Evolutionary conservation across 2,329 filamentous ascomycete genomes (phyloP), one percentile per base, ranked within the genome.

Genomic region (Bipolaris victoriae): DNA sequence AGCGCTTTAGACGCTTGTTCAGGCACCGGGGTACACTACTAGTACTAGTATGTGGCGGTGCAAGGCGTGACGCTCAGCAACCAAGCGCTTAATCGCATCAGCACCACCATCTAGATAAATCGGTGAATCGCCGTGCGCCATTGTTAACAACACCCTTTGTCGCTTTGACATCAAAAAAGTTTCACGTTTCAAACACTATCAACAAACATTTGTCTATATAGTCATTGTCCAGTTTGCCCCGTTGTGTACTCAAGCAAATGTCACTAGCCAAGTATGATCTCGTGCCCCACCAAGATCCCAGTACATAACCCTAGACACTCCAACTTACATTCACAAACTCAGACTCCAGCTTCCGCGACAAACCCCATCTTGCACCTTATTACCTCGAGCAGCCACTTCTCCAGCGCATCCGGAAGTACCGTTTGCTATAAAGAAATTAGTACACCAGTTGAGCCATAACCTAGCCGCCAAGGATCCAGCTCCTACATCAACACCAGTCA

Each of bases 371-470:
- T 61, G 45, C 60, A 56, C 44, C 52, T 57, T 20, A 16, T 40
- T 55, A 40, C 29, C 56, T 13, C 44, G 55, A 57, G 55, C 56
- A 37, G 45, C 53, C 13, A 61, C 59, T n/a, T 61, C 61, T 26
- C 57, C 64, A 18, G 43, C 16, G 22, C 60, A 51, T 9, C 37
- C 18, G 2, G 26, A 33, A 24, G 41, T 44, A 35, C 37, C 18
- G 18, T 15, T 49, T 46, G 54, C 56, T 10, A 33, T n/a, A 36
- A 35, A 53, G 9, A 45, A 56, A 52, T 49, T 57, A 13, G 29
- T 31, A 4, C 48, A 43, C 13, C 53, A 60, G 47, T 18, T 60
- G 36, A 43, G 7, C 13, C 16, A n/a, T 7, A 13, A 22, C 18
- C 13, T 15, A 3, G 6, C 40, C 15, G 22, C 40, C 13, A n/a